Percentiles rank a stretch among this genome's conserved stretches.
phyloP scores from a whole-genome alignment of 2,329 filamentous ascomycete genomes.

The Colletotrichum ledebouriae region DNA sequence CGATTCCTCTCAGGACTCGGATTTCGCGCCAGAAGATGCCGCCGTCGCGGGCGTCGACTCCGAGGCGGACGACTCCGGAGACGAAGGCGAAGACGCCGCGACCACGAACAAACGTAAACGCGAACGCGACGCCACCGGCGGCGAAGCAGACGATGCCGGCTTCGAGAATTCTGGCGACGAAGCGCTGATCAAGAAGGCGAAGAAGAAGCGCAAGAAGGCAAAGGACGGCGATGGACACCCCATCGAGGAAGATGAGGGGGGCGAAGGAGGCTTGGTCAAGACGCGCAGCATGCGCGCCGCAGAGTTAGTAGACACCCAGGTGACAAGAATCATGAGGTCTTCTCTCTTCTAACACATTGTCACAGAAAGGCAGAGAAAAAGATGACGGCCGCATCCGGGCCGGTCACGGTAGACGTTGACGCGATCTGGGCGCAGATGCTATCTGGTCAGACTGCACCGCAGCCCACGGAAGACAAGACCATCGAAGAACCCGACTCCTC shows the following conservation, averaged over 20 bases:
- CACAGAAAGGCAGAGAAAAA: conserved; percentile 70
- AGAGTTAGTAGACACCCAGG: conserved; percentile 62
- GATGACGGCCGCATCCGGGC: conserved; percentile 64
- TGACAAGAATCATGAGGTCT: too few species aligned
- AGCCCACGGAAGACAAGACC: conserved; percentile 34
- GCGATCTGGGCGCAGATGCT: conserved; percentile 78
- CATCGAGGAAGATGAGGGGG: conserved; percentile 67
- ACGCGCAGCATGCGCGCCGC: conserved; percentile 77
- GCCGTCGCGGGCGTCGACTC: conserved; percentile 59
- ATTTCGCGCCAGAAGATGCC: conserved; percentile 74
- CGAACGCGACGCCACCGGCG: conserved; percentile 49
- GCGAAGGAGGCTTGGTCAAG: conserved; percentile 76
- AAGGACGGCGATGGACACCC: conserved; percentile 51
- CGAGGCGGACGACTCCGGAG: conserved; percentile 65
- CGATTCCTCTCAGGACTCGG: conserved; percentile 79
- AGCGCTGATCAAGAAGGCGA: conserved; percentile 73
- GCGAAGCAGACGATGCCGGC: conserved; percentile 60
- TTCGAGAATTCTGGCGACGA: conserved; percentile 82
- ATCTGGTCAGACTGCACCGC: conserved; percentile 51
- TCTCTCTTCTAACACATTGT: not conserved
- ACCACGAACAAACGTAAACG: conserved; percentile 47
- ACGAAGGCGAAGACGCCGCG: conserved; percentile 47
- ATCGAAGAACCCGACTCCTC: conserved; percentile 25
- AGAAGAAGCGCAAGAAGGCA: conserved; percentile 61
- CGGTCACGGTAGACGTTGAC: conserved; percentile 79